These are phyloP conservation scores for Pleurotus pulmonarius DNA, from an alignment of 768 basidiomycete species.

Conservation along the genomic window DNA sequence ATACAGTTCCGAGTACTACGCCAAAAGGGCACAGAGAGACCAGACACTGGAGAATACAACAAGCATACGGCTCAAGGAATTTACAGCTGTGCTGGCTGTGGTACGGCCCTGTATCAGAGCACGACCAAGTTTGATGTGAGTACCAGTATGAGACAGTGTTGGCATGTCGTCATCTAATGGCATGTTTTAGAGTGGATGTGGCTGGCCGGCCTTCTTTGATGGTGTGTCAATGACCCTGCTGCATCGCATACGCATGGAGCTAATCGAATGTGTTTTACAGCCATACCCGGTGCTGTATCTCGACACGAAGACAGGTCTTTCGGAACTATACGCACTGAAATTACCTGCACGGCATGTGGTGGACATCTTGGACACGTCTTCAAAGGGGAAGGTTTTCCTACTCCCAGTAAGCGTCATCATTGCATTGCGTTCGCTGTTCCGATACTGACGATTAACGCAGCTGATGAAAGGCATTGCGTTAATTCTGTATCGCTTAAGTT, in stretches of 20 bases:
- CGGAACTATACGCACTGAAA: slow-evolving; percentile 77
- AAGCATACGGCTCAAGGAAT: slow-evolving; percentile 62
- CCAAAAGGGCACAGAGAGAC: slow-evolving; percentile 80
- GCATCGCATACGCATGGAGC: not conserved
- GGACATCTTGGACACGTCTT: slow-evolving; percentile 96
- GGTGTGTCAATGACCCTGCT: slow-evolving; percentile 35
- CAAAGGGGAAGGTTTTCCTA: slow-evolving; percentile 82
- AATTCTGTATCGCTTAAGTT: slow-evolving; percentile 88
- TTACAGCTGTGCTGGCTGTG: slow-evolving; percentile 79
- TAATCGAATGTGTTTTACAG: slow-evolving; percentile 30
- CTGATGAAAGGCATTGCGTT: slow-evolving; percentile 84
- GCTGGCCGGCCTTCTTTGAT: slow-evolving; percentile 98
- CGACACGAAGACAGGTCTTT: slow-evolving; percentile 68
- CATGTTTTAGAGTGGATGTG: slow-evolving; percentile 67
- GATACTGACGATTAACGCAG: slow-evolving; percentile 27
- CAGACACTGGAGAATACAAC: slow-evolving; percentile 80
- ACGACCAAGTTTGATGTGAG: slow-evolving; percentile 78
- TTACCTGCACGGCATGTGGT: slow-evolving; percentile 86
- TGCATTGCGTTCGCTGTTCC: not conserved
- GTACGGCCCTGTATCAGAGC: slow-evolving; percentile 82
- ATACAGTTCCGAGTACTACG: slow-evolving; percentile 80
- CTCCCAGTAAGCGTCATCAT: slow-evolving; percentile 56
- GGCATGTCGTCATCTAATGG: not conserved
- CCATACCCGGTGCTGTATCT: slow-evolving; percentile 84
- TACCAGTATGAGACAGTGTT: not conserved